Base-by-base conservation (phyloP, 73 alveolate species). In the Paramecium sexaurelia region DNA sequence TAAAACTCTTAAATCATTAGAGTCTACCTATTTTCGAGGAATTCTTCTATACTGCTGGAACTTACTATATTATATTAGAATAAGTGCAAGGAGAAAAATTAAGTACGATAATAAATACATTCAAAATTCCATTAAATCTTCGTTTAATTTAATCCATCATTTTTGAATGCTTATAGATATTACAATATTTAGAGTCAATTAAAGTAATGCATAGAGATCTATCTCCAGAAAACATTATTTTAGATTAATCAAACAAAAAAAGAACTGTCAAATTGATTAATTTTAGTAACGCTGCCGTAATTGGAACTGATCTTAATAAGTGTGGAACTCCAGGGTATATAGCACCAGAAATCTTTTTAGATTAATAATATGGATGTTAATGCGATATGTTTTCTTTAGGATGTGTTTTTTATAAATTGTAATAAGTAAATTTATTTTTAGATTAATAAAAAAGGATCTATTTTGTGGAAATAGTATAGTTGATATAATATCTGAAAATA, bases 241-340 rank as follows among this genome's bases (percentile, higher is more conserved):
- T 39, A n/a, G 69, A 39, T 7, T 32, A 67, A 7, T 39, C 55
- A 20, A 51, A 55, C 9, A 56, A 88, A 26, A 39, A 55, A 69
- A 82, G 36, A 1, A 11, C 20, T 8, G 67, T 71, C 17, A 82
- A 88, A 32, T 88, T 68, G 6, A 71, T 56, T 8, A 61, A 35
- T 69, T 75, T 57, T 47, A 69, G 43, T 29, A 29, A 29, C 5
- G 43, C 83, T 3, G 39, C 47, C 1, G n/a, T 5, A 29, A 11
- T 82, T 3, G 69, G 83, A 66, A 35, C 89, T 9, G 66, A 69
- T 69, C 32, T 17, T 24, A 41, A 66, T 6, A 88, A 39, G 20
- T 41, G 78, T 11, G 94, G 94, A 20, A 69, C 89, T 41, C 94
- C 94, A 36, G 94, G 94, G 11, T 88, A 68, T 41, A 82, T 69